Percentiles rank a stretch among this genome's conserved stretches.
Evolutionary conservation across 345 rosid species (phyloP).

Genomic region (Arabis hirsuta): DNA sequence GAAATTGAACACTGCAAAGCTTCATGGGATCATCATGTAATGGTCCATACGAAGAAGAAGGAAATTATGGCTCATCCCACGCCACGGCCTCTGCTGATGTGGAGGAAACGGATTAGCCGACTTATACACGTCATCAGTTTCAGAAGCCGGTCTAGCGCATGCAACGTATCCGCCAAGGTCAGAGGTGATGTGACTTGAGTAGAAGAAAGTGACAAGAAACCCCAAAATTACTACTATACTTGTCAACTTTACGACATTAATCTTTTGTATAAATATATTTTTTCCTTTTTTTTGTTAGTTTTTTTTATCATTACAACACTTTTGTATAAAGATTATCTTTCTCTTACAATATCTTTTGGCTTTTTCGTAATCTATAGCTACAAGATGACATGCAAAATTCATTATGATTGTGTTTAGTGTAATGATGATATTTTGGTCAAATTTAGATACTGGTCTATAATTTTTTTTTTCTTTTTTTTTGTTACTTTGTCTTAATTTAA

Average conservation of each 20-base stretch:
- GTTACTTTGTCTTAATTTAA: too few species aligned
- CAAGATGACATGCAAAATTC: too few species aligned
- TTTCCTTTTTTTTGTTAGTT: neutral
- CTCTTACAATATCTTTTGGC: neutral
- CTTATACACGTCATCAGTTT: constrained; percentile 62
- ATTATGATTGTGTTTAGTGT: too few species aligned
- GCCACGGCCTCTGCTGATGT: constrained; percentile 58
- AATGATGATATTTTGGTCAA: too few species aligned
- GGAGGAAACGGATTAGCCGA: constrained; percentile 78
- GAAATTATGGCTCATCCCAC: constrained; percentile 41
- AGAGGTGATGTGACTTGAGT: constrained; percentile 31
- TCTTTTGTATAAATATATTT: neutral
- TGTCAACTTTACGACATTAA: neutral
- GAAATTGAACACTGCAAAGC: constrained; percentile 16
- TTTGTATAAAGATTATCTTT: neutral
- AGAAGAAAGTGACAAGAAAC: neutral
- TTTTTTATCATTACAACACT: too few species aligned
- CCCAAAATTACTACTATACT: neutral
- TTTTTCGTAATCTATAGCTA: neutral
- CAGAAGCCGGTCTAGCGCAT: constrained; percentile 60
- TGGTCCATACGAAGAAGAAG: constrained; percentile 23
- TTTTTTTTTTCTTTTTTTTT: too few species aligned
- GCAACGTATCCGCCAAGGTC: constrained; percentile 51
- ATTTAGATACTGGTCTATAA: too few species aligned
- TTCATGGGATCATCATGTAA: constrained; percentile 25